Percentiles rank a stretch among this genome's conserved stretches.
Evolutionary conservation across 352 stramenopile genomes (phyloP).

Genomic region (Pythium dissotocum): DNA sequence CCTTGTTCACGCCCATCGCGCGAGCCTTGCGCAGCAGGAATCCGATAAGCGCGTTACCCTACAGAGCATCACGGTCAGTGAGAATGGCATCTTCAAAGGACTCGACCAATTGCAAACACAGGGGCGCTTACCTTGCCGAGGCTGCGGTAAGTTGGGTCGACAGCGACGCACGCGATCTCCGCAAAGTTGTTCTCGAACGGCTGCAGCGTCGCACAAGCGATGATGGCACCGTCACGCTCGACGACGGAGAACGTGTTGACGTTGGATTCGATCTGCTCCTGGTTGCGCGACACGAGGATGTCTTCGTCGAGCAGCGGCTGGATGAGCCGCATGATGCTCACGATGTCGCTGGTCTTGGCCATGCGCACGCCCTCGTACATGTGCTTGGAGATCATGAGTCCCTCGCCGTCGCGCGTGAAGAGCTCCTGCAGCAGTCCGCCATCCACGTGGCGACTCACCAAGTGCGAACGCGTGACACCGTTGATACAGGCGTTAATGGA

Average conservation of each 20-base stretch:
- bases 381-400: slow-evolving; percentile 96
- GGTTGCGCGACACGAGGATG: slow-evolving; percentile 84
- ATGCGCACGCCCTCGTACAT: slow-evolving; percentile 96
- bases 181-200: slow-evolving; percentile 90
- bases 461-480: slow-evolving; percentile 81
- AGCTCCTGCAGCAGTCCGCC: slow-evolving; percentile 95
- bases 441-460: slow-evolving; percentile 86
- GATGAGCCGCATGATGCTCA: slow-evolving; percentile 87
- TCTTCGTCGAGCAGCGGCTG: slow-evolving; percentile 87
- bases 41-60: slow-evolving; percentile 89
- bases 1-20: slow-evolving; percentile 83
- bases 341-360: slow-evolving; percentile 91
- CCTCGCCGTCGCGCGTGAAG: slow-evolving; percentile 97
- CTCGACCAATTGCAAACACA: no score
- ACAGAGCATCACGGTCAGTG: slow-evolving; percentile 6
- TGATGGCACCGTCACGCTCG: slow-evolving; percentile 87
- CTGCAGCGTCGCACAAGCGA: slow-evolving; percentile 87
- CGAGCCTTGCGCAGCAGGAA: slow-evolving; percentile 90
- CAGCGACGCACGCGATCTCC: slow-evolving; percentile 90
- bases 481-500: slow-evolving; percentile 84
- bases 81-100: no score
- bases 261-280: slow-evolving; percentile 89
- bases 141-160: slow-evolving; percentile 86
- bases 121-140: slow-evolving; percentile 55
- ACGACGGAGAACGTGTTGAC: slow-evolving; percentile 88